phyloP scores from a whole-genome alignment of 805 yeast genomes.

The Ogataea methylovora region DNA sequence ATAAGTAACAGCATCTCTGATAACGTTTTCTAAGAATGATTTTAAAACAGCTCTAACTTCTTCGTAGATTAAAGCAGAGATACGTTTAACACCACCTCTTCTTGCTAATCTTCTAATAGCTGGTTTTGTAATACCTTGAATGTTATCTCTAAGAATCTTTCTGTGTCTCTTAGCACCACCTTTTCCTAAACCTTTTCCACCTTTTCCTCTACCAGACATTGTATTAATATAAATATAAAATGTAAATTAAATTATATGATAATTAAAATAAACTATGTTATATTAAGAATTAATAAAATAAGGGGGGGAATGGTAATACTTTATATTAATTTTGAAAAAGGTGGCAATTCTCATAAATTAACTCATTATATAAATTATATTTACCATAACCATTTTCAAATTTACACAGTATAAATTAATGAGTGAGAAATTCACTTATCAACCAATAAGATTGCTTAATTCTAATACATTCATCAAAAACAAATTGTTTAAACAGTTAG shows the following conservation, averaged over 20 bases:
- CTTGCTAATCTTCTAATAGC: conserved; percentile 99
- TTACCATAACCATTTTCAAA: too few relatives aligned
- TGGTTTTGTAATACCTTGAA: conserved; percentile 99
- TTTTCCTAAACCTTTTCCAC: conserved; percentile 99
- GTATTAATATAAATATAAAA: not conserved
- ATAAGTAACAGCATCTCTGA: conserved; percentile 98
- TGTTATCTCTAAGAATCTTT: conserved; percentile 98
- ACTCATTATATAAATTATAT: too few relatives aligned
- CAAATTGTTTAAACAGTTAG: too few relatives aligned
- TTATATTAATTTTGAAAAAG: too few relatives aligned
- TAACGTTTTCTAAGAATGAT: conserved; percentile 92
- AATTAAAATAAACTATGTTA: not conserved
- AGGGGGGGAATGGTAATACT: not conserved
- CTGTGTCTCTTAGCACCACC: conserved; percentile 99
- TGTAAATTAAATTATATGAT: not conserved
- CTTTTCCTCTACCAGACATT: conserved; percentile 99
- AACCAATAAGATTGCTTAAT: too few relatives aligned
- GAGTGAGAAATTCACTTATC: too few relatives aligned
- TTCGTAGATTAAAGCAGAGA: conserved; percentile 96
- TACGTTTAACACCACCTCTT: conserved; percentile 99
- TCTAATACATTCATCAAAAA: too few relatives aligned
- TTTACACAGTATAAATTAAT: too few relatives aligned
- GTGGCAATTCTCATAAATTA: too few relatives aligned
- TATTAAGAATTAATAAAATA: not conserved
- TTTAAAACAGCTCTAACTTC: conserved; percentile 97